Evolutionary conservation across 2,329 filamentous ascomycete species (phyloP).

Genomic region (Aurifilum marmelostoma): DNA sequence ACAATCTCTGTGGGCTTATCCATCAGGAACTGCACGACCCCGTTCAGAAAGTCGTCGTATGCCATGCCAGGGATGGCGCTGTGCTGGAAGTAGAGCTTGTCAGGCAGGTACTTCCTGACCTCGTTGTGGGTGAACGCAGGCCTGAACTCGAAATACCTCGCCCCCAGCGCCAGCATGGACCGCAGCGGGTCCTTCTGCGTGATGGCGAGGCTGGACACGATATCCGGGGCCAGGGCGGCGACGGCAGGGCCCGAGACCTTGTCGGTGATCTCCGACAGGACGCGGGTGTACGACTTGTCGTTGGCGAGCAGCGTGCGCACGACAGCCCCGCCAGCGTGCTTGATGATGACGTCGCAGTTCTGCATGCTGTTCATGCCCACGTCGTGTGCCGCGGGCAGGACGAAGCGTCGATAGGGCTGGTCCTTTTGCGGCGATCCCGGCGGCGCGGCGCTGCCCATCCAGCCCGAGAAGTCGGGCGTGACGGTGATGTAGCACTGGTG

Average conservation of each 20-base stretch:
- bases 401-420: constrained; percentile 46
- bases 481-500: constrained; percentile 52
- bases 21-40: constrained; percentile 46
- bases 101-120: constrained; percentile 45
- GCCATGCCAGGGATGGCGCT: constrained; percentile 54
- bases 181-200: constrained; percentile 54
- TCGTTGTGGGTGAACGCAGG: constrained; percentile 50
- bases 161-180: constrained; percentile 50
- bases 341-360: constrained; percentile 44
- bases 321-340: constrained; percentile 40
- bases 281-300: constrained; percentile 30
- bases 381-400: constrained; percentile 52
- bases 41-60: constrained; percentile 47
- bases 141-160: constrained; percentile 56
- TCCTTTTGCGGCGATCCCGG: constrained; percentile 42
- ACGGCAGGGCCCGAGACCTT: constrained; percentile 35
- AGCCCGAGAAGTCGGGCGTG: constrained; percentile 45
- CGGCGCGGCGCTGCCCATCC: constrained; percentile 49
- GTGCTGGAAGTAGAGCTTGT: constrained; percentile 55
- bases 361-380: constrained; percentile 57
- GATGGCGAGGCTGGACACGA: constrained; percentile 52
- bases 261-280: constrained; percentile 35
- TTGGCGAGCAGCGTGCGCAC: constrained; percentile 34
- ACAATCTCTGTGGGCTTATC: constrained; percentile 49
- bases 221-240: constrained; percentile 41